Base-by-base conservation (phyloP, 805 yeast genomes). In the Candida ipomoeae region DNA sequence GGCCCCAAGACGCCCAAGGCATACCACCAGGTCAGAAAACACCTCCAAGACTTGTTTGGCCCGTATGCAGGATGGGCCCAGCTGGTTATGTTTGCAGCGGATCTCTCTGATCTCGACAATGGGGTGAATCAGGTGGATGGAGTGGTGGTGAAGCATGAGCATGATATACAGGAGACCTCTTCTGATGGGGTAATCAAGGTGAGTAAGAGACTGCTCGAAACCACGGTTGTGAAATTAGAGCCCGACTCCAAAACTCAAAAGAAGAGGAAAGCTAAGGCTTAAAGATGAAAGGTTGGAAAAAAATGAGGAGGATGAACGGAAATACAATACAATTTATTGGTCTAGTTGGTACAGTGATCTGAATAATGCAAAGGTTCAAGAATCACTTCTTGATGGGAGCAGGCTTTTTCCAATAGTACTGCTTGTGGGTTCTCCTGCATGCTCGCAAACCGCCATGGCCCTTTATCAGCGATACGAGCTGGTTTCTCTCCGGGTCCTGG, bases 31-130 rank as follows among this genome's bases (percentile, higher is more conserved):
- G 85, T 89, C 6, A 74, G 89, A 40, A 60, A 62, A 7, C 80
- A 77, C 62, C 84, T 92, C 63, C 74, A 77, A 41, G 74, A 75
- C 0, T 69, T 83, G 40, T 94, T 97, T 92, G 97, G 97, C 0
- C 80, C 79, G 1, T 87, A 86, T 63, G 97, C 99, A 1, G 99
- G 99, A 0, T 94, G 99, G 99, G 98, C 98, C 0, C 99, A 92
- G 62, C 86, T 92, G n/a, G 89, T 92, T 10, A 73, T 91, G 50
- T 91, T 91, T 67, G 85, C 97, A 0, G 88, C 90, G 5, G 97
- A 90, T 62, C 74, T 91, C 49, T 68, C 70, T 45, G 90, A 87
- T 52, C 74, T 88, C 50, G 79, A 87, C 49, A 84, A 83, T 60
- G 94, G 94, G 1, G 67, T 82, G 15, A 83, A 82, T 52, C 54